Evolutionary conservation across 169 alveolate species (phyloP).

Genomic region (Eimeria mitis): DNA sequence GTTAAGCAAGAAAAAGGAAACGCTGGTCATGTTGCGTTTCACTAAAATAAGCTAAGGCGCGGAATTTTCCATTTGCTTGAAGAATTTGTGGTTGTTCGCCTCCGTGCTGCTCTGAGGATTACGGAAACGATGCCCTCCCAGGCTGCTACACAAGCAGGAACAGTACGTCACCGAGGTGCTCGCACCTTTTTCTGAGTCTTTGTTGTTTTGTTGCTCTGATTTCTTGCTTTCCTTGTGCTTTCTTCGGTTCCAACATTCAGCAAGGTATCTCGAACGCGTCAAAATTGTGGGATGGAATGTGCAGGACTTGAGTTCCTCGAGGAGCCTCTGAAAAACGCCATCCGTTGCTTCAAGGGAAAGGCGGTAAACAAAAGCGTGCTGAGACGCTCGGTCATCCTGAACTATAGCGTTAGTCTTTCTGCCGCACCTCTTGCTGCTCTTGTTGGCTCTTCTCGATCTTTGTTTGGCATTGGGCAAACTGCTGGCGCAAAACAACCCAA

Average conservation of each 20-base stretch:
- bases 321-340: constrained; percentile 32
- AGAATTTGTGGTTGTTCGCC: not conserved
- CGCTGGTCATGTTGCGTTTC: no score
- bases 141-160: not conserved
- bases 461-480: constrained; percentile 22
- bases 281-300: constrained; percentile 57
- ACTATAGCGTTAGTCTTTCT: not conserved
- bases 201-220: not conserved
- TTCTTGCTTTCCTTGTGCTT: not conserved
- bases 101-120: not conserved
- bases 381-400: not conserved
- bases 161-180: not conserved
- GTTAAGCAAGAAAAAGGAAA: not conserved
- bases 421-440: constrained; percentile 43
- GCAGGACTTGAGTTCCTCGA: constrained; percentile 43
- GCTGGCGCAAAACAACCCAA: constrained; percentile 11
- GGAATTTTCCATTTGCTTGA: not conserved
- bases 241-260: not conserved
- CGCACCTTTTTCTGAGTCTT: not conserved
- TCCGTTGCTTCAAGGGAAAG: not conserved
- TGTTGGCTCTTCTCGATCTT: constrained; percentile 33
- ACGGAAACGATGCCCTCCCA: not conserved
- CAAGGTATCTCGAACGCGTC: constrained; percentile 34
- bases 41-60: not conserved
- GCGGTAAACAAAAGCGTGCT: not conserved